Base-by-base conservation (phyloP, 139 green algal genomes). In the Haematococcus lacustris region DNA sequence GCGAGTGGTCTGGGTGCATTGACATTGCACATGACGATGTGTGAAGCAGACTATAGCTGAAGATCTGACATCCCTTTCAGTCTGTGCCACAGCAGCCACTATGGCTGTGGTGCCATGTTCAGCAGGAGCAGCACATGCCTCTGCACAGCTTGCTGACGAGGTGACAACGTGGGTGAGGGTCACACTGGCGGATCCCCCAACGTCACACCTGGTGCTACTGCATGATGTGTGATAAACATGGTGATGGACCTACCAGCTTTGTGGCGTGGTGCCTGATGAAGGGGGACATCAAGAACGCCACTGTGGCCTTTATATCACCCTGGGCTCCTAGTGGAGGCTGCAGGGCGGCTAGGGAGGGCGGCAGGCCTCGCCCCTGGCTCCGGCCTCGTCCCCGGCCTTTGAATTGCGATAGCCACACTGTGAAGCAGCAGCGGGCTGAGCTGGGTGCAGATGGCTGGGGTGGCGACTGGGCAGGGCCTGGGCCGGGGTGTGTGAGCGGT, bases 321-420 rank as follows among this genome's bases (percentile, higher is more conserved):
- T n/a, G 4, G 4, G 78, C 43, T 0, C 40, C 3, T 3, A 23
- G 9, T 21, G 50, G 32, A 17, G 51, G 69, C 60, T 80, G 64
- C 79, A 79, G 34, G 32, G 37, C 35, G 13, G 68, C 34, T 4
- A 71, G 37, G 2, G 72, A 73, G 26, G 39, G 62, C 0, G 40
- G 59, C 43, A 33, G 59, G 17, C 30, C n/a, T n/a, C n/a, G 21
- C 25, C 59, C n/a, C 33, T 62, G 3, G 1, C 43, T 25, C 43
- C 53, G 35, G 38, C 34, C 39, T 9, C 13, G 43, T 35, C 21
- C 30, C 6, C 63, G 43, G n/a, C 59, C 68, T 28, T 68, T 73
- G 2, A 41, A 76, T 51, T 86, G 75, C 5, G 78, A 86, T 30
- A 94, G 73, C 89, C 89, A 94, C 3, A 90, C 79, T 9, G 89